Base-by-base conservation (phyloP, 768 basidiomycete genomes). In the Pleurotus tuber-regium region DNA sequence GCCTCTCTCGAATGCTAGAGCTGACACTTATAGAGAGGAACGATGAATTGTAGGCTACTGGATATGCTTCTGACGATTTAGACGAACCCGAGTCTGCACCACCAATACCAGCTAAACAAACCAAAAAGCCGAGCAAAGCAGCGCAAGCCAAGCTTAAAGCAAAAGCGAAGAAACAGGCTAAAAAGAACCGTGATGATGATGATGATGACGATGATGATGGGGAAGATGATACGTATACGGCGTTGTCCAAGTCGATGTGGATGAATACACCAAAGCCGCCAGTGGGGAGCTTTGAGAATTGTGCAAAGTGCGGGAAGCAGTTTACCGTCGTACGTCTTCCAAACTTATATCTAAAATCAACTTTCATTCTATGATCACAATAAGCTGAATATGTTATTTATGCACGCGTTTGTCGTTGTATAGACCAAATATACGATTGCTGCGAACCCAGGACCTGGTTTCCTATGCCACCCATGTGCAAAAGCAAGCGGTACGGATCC, bases 401-500 rank as follows among this genome's bases (percentile, higher is more conserved):
- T n/a, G n/a, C n/a, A n/a, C n/a, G n/a, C n/a, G n/a, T n/a, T n/a
- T n/a, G n/a, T n/a, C n/a, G n/a, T n/a, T n/a, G n/a, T 28, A 2
- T 56, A 95, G 93, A 94, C 90, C 1, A 86, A 82, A 60, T 98
- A 96, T 61, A 97, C 95, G 0, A 70, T 89, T 57, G 80, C 90
- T 4, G 82, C 84, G 5, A 78, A 78, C 38, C 77, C 82, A 0
- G 82, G 82, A 1, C 80, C 83, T 0, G 92, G 92, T 1, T 92
- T 78, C 57, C 78, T 98, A 18, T 99, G 96, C 63, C 86, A 92
- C 59, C 68, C 72, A 7, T 99, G 96, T 65, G 83, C 87, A 1
- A 91, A 90, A 61, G 76, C 82, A 0, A 78, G 83, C 2, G 92
- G 90, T 4, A 70, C 73, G 1, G 89, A 94, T 59, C 92, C 92